Percentiles rank a stretch among this genome's conserved stretches.
These are phyloP conservation scores for Huntiella moniliformis DNA, from an alignment of 2,329 filamentous ascomycete species.

Conservation along the genomic window DNA sequence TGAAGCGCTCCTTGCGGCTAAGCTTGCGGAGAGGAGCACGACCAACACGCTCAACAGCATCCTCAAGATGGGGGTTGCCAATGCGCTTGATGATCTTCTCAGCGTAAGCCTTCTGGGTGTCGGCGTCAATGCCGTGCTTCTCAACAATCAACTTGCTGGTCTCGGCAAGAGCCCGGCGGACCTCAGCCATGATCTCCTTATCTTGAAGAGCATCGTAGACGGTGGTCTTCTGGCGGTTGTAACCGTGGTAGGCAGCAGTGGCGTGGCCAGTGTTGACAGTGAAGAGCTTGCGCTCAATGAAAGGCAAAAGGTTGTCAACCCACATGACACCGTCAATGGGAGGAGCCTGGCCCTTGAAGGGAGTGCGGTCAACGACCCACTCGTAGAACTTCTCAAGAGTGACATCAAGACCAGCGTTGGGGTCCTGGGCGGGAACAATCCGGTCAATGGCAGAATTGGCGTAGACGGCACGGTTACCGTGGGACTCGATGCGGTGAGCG, in stretches of 20 bases:
- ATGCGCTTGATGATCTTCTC: slow-evolving; percentile 85
- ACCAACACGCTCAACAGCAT: slow-evolving; percentile 85
- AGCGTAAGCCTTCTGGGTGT: slow-evolving; percentile 72
- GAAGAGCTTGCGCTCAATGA: slow-evolving; percentile 98
- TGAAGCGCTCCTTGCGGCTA: slow-evolving; percentile 85
- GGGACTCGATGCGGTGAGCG: slow-evolving; percentile 43
- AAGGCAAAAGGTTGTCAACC: slow-evolving; percentile 79
- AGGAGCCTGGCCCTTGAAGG: slow-evolving; percentile 56
- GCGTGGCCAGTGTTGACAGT: slow-evolving; percentile 98
- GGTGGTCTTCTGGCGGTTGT: slow-evolving; percentile 67
- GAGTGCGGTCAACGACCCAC: slow-evolving; percentile 85
- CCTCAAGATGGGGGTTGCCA: slow-evolving; percentile 81
- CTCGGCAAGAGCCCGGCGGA: slow-evolving; percentile 64
- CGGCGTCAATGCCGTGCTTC: slow-evolving; percentile 62
- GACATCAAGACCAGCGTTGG: slow-evolving; percentile 66
- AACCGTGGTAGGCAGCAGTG: slow-evolving; percentile 86
- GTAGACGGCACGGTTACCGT: slow-evolving; percentile 63
- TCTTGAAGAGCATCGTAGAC: slow-evolving; percentile 57
- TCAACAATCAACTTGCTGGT: slow-evolving; percentile 69
- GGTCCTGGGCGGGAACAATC: slow-evolving; percentile 82
- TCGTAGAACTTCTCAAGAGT: slow-evolving; percentile 98
- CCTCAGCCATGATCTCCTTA: slow-evolving; percentile 57
- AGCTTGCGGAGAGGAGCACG: slow-evolving; percentile 90
- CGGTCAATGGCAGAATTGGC: slow-evolving; percentile 98
- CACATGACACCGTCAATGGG: slow-evolving; percentile 78